Evolutionary conservation across 2,329 filamentous ascomycete species (phyloP).

Genomic region (Rhynchosporium secalis): DNA sequence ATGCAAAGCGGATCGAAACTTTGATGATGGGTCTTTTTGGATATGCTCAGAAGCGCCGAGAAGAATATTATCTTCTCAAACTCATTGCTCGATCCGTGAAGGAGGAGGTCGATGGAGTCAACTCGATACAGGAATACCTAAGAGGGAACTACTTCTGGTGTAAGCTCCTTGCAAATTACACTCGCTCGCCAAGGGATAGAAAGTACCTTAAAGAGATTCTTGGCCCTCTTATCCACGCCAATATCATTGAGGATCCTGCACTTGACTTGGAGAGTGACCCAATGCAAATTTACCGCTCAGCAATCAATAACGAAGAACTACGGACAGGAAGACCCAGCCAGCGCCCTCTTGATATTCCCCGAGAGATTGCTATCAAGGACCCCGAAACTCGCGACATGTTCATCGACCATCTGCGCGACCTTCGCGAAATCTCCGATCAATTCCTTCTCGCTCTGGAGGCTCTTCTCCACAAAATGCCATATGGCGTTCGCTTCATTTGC

Average conservation of each 20-base stretch:
- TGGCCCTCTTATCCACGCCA: constrained; percentile 81
- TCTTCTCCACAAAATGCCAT: constrained; percentile 83
- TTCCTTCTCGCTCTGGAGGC: constrained; percentile 83
- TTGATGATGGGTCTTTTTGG: constrained; percentile 96
- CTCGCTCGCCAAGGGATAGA: constrained; percentile 85
- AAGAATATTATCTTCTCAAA: constrained; percentile 95
- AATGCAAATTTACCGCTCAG: constrained; percentile 92
- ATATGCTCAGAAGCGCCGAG: constrained; percentile 92
- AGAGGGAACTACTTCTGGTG: constrained; percentile 93
- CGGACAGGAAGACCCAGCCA: constrained; percentile 83
- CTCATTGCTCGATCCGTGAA: constrained; percentile 78
- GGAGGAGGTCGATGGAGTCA: constrained; percentile 78
- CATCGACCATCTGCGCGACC: constrained; percentile 89
- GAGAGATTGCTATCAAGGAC: constrained; percentile 94
- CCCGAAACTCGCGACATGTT: constrained; percentile 89
- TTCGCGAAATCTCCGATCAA: constrained; percentile 91
- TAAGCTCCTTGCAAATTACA: constrained; percentile 82
- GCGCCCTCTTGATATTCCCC: constrained; percentile 78
- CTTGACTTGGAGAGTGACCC: constrained; percentile 95
- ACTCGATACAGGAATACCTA: constrained; percentile 77
- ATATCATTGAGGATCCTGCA: constrained; percentile 87
- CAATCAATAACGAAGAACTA: constrained; percentile 96
- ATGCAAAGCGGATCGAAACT: constrained; percentile 88
- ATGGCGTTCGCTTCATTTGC: constrained; percentile 84
- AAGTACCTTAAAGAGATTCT: constrained; percentile 89